Conservation (phyloP, 768 basidiomycete species). For the Kondoa subrosea region DNA sequence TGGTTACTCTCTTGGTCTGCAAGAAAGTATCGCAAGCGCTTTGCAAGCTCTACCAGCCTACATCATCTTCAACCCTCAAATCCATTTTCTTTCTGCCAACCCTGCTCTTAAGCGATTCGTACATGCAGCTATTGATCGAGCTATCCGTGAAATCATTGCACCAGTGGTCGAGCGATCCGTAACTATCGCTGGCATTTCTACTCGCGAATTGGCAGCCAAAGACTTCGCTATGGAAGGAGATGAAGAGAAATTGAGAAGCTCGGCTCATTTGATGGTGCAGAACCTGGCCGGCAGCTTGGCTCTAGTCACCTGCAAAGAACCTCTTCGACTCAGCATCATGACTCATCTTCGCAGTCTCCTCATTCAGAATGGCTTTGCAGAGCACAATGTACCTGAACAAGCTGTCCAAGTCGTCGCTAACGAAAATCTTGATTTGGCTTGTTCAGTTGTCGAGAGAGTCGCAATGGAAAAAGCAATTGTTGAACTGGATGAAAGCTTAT, state of each 20-base stretch:
- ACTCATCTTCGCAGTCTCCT: conserved; percentile 71
- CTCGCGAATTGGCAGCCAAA: conserved; percentile 81
- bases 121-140: conserved; percentile 74
- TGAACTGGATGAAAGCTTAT: conserved; percentile 82
- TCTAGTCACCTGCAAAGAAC: conserved; percentile 94
- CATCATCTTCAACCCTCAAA: conserved; percentile 60
- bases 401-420: conserved; percentile 58
- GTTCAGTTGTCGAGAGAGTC: conserved; percentile 84
- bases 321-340: conserved; percentile 75
- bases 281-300: conserved; percentile 92
- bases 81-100: conserved; percentile 57
- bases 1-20: conserved; percentile 26
- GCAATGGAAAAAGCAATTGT: conserved; percentile 89
- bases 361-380: conserved; percentile 71
- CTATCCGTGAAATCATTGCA: conserved; percentile 91
- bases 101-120: conserved; percentile 77
- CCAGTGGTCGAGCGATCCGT: conserved; percentile 97
- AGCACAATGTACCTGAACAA: conserved; percentile 68
- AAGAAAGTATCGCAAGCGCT: conserved; percentile 38
- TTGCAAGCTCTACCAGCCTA: conserved; percentile 51
- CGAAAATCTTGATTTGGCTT: conserved; percentile 86
- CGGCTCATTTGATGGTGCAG: conserved; percentile 90
- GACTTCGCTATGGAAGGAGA: conserved; percentile 87
- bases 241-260: conserved; percentile 74
- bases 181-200: conserved; percentile 94